phyloP scores from a whole-genome alignment of 78 protist species.

The Paratrimastix pyriformis region DNA sequence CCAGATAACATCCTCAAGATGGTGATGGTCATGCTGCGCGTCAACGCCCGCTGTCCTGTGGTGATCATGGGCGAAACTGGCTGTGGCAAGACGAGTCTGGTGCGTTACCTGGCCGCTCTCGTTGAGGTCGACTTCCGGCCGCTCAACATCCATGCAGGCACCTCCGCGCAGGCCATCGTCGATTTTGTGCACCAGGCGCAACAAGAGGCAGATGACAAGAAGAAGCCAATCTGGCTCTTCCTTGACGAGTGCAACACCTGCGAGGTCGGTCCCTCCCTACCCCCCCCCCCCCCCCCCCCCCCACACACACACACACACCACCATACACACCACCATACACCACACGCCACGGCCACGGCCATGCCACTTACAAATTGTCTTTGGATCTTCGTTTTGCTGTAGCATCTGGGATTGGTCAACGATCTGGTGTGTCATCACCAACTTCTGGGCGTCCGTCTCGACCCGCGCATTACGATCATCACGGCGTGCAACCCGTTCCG shows the following conservation, averaged over 20 bases:
- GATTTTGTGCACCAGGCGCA: no score
- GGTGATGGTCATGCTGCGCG: no score
- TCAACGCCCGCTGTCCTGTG: no score
- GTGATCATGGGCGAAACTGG: constrained; percentile 59
- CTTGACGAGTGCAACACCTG: constrained; percentile 64
- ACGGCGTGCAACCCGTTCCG: constrained; percentile 62
- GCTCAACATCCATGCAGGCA: constrained; percentile 45
- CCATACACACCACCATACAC: no score
- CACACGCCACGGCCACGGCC: no score
- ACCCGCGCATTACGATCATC: not conserved
- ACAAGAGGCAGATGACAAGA: no score
- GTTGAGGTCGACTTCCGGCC: not conserved
- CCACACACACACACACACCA: no score
- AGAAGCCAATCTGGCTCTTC: constrained; percentile 29
- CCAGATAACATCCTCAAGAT: constrained; percentile 29
- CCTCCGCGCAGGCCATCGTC: constrained; percentile 18
- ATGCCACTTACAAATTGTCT: no score
- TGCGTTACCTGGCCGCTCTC: constrained; percentile 2
- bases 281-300: no score
- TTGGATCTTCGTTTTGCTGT: no score
- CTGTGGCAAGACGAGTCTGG: constrained; percentile 49
- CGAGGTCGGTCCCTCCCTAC: no score
- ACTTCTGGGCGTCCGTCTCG: constrained; percentile 10
- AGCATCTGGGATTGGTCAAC: constrained; percentile 37
- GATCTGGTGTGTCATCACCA: constrained; percentile 28